A percentile compares a stretch with the other conserved stretches of the same genome.
Conservation (phyloP, 164 flowering plant species). For the Stephania cephalantha region DNA sequence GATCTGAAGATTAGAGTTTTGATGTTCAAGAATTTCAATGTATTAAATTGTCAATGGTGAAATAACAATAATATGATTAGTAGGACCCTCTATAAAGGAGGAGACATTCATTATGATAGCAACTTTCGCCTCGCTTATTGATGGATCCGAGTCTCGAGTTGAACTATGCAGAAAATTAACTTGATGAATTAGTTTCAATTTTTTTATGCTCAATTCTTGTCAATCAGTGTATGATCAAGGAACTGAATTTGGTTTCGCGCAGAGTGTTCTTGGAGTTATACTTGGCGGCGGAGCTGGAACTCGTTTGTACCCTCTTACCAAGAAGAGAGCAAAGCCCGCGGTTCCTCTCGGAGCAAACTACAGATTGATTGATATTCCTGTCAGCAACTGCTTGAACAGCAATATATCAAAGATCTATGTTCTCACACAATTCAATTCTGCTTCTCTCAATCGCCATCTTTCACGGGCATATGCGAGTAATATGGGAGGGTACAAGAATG, state of each 20-base stretch:
- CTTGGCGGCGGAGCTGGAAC: constrained; percentile 96
- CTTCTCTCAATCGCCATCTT: constrained; percentile 86
- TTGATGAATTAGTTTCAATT: neutral
- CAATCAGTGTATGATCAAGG: neutral
- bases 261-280: constrained; percentile 89
- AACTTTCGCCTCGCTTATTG: neutral
- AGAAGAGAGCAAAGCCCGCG: constrained; percentile 88
- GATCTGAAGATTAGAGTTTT: neutral
- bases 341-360: constrained; percentile 89
- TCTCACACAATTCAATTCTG: constrained; percentile 89
- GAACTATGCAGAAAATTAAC: neutral
- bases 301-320: constrained; percentile 79
- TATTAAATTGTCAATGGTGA: no score
- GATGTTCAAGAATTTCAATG: neutral
- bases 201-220: no score
- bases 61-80: no score
- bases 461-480: constrained; percentile 77
- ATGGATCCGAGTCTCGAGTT: neutral
- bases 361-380: constrained; percentile 83
- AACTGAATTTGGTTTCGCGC: constrained; percentile 6
- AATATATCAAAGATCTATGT: constrained; percentile 79
- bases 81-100: neutral
- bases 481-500: constrained; percentile 81
- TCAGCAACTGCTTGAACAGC: constrained; percentile 91
- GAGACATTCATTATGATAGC: neutral